Conservation (phyloP, 345 rosid genomes). For the Noccaea bulbosa region DNA sequence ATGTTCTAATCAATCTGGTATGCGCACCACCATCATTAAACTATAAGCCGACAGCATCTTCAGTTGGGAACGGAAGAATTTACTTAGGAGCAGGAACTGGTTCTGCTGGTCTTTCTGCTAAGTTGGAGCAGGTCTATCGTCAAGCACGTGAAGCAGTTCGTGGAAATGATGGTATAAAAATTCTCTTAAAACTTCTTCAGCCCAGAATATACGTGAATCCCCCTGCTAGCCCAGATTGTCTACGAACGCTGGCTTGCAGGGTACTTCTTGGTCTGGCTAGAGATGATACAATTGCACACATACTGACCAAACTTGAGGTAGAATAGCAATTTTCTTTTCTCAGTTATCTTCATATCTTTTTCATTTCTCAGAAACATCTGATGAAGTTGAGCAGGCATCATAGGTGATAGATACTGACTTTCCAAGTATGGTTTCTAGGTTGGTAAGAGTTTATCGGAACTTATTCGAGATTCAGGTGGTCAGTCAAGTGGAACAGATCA, state of each 20-base stretch:
- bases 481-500: conserved; percentile 82
- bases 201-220: conserved; percentile 79
- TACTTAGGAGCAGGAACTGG: conserved; percentile 98
- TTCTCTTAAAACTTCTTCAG: conserved; percentile 93
- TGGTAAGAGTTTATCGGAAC: conserved; percentile 93
- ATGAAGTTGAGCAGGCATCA: conserved; percentile 25
- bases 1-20: conserved; percentile 90
- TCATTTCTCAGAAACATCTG: conserved; percentile 19
- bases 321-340: conserved; percentile 10
- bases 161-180: conserved; percentile 95
- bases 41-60: conserved; percentile 70
- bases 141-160: conserved; percentile 97
- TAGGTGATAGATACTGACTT: conserved; percentile 25
- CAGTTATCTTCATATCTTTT: conserved; percentile 11
- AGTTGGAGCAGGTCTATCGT: conserved; percentile 94
- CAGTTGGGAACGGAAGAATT: conserved; percentile 96
- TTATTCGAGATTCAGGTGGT: conserved; percentile 89
- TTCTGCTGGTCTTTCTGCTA: conserved; percentile 97
- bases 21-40: conserved; percentile 99
- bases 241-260: conserved; percentile 93
- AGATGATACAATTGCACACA: conserved; percentile 95
- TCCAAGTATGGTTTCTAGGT: conserved; percentile 55
- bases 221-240: conserved; percentile 90
- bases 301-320: conserved; percentile 98
- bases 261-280: conserved; percentile 97